These are phyloP conservation scores for Scorias spongiosa DNA, from an alignment of 2,329 filamentous ascomycete genomes.

Conservation along the genomic window DNA sequence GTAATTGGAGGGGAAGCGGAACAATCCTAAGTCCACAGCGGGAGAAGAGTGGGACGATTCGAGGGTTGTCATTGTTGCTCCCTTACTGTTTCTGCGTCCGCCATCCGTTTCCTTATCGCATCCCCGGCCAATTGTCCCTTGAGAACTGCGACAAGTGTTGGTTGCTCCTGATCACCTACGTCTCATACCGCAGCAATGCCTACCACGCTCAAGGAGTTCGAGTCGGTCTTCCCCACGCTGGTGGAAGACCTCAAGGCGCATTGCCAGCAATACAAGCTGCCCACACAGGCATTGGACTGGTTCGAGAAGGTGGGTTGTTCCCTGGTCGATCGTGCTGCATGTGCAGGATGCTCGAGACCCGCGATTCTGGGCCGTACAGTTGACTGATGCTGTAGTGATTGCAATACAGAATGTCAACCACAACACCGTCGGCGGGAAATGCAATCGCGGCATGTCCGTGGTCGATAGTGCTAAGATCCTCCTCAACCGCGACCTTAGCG, in stretches of 20 bases:
- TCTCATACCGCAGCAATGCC: constrained; percentile 35
- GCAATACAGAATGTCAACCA: constrained; percentile 53
- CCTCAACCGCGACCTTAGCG: constrained; percentile 52
- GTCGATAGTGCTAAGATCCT: constrained; percentile 79
- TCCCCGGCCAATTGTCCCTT: too few species aligned
- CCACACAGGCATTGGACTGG: constrained; percentile 69
- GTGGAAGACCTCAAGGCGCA: constrained; percentile 67
- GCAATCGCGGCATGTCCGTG: constrained; percentile 96
- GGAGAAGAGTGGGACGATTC: too few species aligned
- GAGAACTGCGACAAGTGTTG: too few species aligned
- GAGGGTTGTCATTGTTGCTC: too few species aligned
- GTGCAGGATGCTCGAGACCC: background rate
- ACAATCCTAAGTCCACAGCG: too few species aligned
- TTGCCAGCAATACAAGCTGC: constrained; percentile 68
- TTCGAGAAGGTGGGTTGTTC: constrained; percentile 52
- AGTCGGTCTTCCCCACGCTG: constrained; percentile 76
- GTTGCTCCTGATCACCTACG: background rate
- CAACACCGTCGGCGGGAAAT: constrained; percentile 90
- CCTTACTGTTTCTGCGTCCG: too few species aligned
- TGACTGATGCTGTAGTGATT: constrained; percentile 8
- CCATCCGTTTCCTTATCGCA: too few species aligned
- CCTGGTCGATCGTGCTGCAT: too few species aligned
- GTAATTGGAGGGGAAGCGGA: too few species aligned
- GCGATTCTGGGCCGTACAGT: constrained; percentile 2
- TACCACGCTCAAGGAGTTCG: constrained; percentile 72